Conservation (phyloP, 2,329 filamentous ascomycete genomes). For the Sarocladium oryzae region DNA sequence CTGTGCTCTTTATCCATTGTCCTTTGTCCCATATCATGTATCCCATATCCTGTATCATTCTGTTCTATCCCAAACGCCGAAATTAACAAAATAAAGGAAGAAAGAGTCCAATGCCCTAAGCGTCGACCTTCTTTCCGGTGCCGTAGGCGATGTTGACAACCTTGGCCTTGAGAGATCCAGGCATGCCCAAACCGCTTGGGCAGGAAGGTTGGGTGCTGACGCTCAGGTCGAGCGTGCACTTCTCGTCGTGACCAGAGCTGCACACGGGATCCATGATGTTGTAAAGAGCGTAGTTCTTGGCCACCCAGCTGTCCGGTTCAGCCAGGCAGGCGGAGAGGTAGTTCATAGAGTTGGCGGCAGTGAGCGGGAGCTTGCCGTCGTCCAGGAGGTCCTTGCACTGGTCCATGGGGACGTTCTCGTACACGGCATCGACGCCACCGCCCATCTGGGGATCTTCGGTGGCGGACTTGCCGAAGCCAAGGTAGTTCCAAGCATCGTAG, state of each 20-base stretch:
- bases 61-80: neutral
- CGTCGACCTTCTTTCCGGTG: slow-evolving; percentile 32
- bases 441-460: slow-evolving; percentile 37
- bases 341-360: slow-evolving; percentile 51
- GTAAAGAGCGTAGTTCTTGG: slow-evolving; percentile 44
- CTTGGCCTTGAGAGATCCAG: slow-evolving; percentile 16
- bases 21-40: no score
- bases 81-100: neutral
- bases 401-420: slow-evolving; percentile 38
- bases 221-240: slow-evolving; percentile 40
- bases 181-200: slow-evolving; percentile 23
- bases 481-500: slow-evolving; percentile 57
- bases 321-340: slow-evolving; percentile 41
- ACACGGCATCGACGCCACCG: slow-evolving; percentile 45
- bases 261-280: slow-evolving; percentile 47
- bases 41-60: neutral
- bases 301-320: slow-evolving; percentile 41
- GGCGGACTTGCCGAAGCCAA: slow-evolving; percentile 43
- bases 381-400: slow-evolving; percentile 45
- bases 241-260: slow-evolving; percentile 43
- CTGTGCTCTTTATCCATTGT: no score
- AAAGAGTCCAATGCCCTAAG: slow-evolving; percentile 12
- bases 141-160: slow-evolving; percentile 48
- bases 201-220: slow-evolving; percentile 45
- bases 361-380: slow-evolving; percentile 45